Evolutionary conservation across 1,284 basidiomycete species (phyloP).

Genomic region (Wallemia mellicola): DNA sequence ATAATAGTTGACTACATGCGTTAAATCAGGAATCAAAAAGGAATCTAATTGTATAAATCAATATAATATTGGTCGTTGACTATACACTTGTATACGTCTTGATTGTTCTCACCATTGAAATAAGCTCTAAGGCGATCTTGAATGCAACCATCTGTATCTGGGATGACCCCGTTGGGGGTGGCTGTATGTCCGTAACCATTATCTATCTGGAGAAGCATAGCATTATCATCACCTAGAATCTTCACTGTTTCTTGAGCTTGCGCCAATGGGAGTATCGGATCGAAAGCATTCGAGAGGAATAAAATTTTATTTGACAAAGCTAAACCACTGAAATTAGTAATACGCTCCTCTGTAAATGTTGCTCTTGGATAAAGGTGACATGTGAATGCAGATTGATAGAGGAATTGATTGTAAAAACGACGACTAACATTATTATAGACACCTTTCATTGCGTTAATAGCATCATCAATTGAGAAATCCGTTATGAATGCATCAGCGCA

Average conservation of each 20-base stretch:
- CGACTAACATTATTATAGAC: not conserved
- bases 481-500: not conserved
- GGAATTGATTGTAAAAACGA: not conserved
- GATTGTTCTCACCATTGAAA: not conserved
- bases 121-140: not conserved
- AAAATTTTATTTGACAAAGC: not conserved
- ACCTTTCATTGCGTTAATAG: not conserved
- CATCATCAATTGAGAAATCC: not conserved
- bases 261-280: not conserved
- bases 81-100: not conserved
- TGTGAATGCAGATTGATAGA: not conserved
- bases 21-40: too few species aligned
- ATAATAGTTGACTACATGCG: constrained; percentile 10
- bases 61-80: not conserved
- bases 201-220: not conserved
- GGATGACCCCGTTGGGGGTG: not conserved
- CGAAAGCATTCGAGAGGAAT: not conserved
- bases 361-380: not conserved
- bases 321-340: not conserved
- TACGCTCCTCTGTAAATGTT: not conserved
- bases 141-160: not conserved
- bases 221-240: not conserved
- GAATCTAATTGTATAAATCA: not conserved
- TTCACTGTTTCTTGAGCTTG: not conserved
- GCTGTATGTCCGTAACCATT: not conserved